Evolutionary conservation across 2,329 filamentous ascomycete species (phyloP), one percentile per base, ranked within the genome.

Genomic region (Biscogniauxia sp.): DNA sequence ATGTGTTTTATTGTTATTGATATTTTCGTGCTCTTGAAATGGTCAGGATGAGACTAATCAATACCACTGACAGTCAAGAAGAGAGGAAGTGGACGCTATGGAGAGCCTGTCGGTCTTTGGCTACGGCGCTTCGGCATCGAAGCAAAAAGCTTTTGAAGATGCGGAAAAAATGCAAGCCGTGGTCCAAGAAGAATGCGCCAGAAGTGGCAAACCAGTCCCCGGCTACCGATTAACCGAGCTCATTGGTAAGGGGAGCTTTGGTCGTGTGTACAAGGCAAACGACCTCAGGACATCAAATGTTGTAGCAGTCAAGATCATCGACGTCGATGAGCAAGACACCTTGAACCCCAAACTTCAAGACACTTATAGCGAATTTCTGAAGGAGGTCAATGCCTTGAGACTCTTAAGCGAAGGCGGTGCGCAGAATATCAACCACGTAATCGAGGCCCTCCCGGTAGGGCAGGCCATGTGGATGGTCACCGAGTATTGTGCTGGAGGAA

Each of bases 401-500:
- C 80, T 90, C 60, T 80, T 96, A 56, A 88, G 88, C 69, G 88
- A 91, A 66, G 89, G 84, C 66, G 88, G 87, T 54, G 91, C 91
- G 19, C 84, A 85, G 66, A 94, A 94, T 71, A 88, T 96, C 76
- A 95, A 94, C 72, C 84, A 88, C 68, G 89, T 94, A 56, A 88
- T 93, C 68, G 91, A 93, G 66, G 90, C 90, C 4, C 82, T 93
- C 20, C 87, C 90, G 8, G 86, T 94, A 45, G 89, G 90, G 51
- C 88, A 90, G 67, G 86, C 91, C 62, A 88, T 96, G 78, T 96
- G 92, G 92, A 91, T 95, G 79, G 86, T 95, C 59, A 93, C 90
- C 61, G 91, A 95, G 76, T 93, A 93, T 74, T 93, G 91, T 69
- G 90, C 89, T 5, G 92, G 92, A 63, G 92, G 92, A 54, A 95